phyloP scores from a whole-genome alignment of 225 moss, liverwort and hornwort species.

The Neckera pumila region DNA sequence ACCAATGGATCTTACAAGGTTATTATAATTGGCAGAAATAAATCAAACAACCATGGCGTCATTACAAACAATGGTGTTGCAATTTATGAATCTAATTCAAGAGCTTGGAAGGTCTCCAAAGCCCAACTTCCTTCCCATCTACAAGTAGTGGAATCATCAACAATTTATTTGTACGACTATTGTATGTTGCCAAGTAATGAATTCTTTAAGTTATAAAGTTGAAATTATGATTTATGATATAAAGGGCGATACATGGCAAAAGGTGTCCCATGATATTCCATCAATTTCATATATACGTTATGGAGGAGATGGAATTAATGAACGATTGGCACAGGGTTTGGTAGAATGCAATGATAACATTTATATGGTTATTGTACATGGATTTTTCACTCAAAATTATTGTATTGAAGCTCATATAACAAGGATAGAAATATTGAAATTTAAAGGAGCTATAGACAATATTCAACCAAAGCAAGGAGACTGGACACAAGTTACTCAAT shows the following conservation, averaged over 20 bases:
- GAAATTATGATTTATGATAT: neutral
- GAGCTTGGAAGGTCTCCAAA: neutral
- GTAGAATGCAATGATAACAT: neutral
- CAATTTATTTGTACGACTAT: neutral
- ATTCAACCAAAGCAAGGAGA: neutral
- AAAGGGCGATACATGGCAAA: neutral
- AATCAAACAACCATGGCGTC: no score
- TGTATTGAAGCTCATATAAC: neutral
- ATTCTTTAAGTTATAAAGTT: neutral
- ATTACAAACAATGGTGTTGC: neutral
- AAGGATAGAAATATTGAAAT: neutral
- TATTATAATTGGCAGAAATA: neutral
- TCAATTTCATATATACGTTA: neutral
- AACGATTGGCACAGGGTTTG: fast-evolving
- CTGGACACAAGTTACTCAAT: neutral
- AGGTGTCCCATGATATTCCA: neutral
- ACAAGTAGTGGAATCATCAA: neutral
- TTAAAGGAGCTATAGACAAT: neutral
- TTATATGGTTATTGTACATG: neutral
- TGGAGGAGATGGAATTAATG: neutral
- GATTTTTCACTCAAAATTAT: neutral
- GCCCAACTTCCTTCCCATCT: neutral
- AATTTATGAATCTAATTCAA: neutral
- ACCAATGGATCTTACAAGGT: neutral
- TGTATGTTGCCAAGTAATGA: neutral